A percentile compares a stretch with the other conserved stretches of the same genome.
Conservation (phyloP, 1,139 yeast genomes). For the Candida sanyaensis region DNA sequence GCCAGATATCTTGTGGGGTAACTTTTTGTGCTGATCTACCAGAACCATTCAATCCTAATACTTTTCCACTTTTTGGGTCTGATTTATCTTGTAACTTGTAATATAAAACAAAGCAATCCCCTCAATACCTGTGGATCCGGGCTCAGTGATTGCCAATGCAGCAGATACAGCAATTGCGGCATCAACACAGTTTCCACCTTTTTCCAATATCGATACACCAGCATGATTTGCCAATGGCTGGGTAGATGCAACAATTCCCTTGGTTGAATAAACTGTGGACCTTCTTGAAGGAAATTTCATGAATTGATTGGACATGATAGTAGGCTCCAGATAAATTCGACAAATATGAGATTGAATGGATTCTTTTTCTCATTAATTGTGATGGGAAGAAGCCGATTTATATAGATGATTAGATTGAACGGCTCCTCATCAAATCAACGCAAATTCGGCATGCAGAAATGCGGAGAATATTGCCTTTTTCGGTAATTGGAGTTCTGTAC, state of each 20-base stretch:
- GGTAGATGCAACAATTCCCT: constrained; percentile 74
- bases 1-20: constrained; percentile 50
- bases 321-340: not conserved
- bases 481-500: not conserved
- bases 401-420: not conserved
- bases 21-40: constrained; percentile 66
- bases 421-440: too few species aligned
- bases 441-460: not conserved
- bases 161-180: constrained; percentile 85
- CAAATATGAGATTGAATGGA: not conserved
- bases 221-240: constrained; percentile 81
- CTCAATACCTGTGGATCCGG: constrained; percentile 79
- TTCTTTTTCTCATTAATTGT: not conserved
- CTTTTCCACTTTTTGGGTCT: constrained; percentile 27
- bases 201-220: constrained; percentile 62
- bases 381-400: not conserved
- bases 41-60: constrained; percentile 73
- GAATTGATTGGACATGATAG: constrained; percentile 15
- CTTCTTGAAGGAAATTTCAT: constrained; percentile 58
- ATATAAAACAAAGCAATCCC: constrained; percentile 73
- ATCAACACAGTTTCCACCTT: constrained; percentile 80
- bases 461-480: not conserved
- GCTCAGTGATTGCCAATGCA: constrained; percentile 70
- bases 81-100: constrained; percentile 48
- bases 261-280: constrained; percentile 74